Base-by-base conservation (phyloP, 352 stramenopile genomes). In the Phytophthora europaea region DNA sequence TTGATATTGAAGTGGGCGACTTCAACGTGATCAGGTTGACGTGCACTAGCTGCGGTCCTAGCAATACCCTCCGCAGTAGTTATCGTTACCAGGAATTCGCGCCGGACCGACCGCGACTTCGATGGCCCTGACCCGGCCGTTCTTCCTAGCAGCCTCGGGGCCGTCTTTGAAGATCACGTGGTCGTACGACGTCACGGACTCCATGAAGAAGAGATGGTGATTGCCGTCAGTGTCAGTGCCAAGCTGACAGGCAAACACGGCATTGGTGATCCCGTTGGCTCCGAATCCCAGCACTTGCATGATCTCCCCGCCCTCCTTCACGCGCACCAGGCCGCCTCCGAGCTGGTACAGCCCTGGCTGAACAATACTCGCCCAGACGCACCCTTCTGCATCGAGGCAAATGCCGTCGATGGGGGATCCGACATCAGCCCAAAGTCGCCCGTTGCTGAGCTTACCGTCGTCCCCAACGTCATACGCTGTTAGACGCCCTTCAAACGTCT, bases 1-100 rank as follows among this genome's bases (percentile, higher is more conserved):
- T 40, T 56, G 31, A 67, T 70, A 36, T 75, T 65, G 53, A 71
- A 65, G 61, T 70, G 20, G 8, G 43, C 18, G 23, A 54, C 52
- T 65, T 69, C 59, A 65, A 70, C 55, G 54, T 62, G n/a, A 36
- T 31, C 62, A 48, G n/a, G 66, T 68, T 64, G 59, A 73, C 66
- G 66, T 68, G 58, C 68, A 63, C 56, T 65, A 66, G 15, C 15
- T 34, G 26, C 31, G 12, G 33, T 5, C 26, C 20, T 52, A 90
- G 63, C 82, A 92, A 58, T 88, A 90, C 23, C 84, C 84, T 38
- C 79, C 82, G 65, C 80, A 85, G 77, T 91, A 91, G 43, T 70
- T 67, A 3, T 52, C 43, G 59, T 79, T 83, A 40, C 56, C 57
- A 1, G 60, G 31, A 48, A 80, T 82, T 10, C 57, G 56, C 10